Evolutionary conservation across 129 eudicot genomes (phyloP).

Genomic region (Escallonia rubra): DNA sequence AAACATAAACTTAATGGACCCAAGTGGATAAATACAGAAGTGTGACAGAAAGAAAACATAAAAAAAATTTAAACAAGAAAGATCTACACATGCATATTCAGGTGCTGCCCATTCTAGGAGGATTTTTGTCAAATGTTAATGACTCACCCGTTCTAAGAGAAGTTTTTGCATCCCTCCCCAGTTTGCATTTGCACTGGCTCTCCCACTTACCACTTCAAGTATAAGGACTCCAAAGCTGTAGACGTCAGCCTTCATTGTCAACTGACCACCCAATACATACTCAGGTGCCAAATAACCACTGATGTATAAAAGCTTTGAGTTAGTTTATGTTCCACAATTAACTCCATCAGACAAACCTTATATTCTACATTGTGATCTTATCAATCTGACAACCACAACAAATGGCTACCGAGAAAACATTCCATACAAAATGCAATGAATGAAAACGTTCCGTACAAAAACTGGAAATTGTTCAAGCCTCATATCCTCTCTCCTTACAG

Average conservation of each 20-base stretch:
- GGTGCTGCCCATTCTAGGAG: neutral
- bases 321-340: neutral
- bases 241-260: slow-evolving; percentile 84
- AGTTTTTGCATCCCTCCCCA: slow-evolving; percentile 56
- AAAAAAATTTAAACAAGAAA: neutral
- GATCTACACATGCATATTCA: neutral
- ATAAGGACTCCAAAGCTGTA: slow-evolving; percentile 94
- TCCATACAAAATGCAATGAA: no score
- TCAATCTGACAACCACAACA: neutral
- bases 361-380: neutral
- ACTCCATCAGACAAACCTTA: slow-evolving; percentile 4
- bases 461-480: no score
- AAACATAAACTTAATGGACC: neutral
- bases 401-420: no score
- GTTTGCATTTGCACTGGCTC: slow-evolving; percentile 43
- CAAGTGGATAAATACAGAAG: neutral
- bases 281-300: slow-evolving; percentile 98
- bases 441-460: no score
- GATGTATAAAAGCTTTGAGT: slow-evolving; percentile 17
- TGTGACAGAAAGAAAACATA: neutral
- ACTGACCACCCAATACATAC: slow-evolving; percentile 77
- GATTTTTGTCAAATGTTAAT: neutral
- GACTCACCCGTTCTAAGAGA: slow-evolving; percentile 78
- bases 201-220: slow-evolving; percentile 75
- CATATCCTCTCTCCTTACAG: no score